Evolutionary conservation across 257 asterid genomes (phyloP).

Genomic region (Salvia hispanica): DNA sequence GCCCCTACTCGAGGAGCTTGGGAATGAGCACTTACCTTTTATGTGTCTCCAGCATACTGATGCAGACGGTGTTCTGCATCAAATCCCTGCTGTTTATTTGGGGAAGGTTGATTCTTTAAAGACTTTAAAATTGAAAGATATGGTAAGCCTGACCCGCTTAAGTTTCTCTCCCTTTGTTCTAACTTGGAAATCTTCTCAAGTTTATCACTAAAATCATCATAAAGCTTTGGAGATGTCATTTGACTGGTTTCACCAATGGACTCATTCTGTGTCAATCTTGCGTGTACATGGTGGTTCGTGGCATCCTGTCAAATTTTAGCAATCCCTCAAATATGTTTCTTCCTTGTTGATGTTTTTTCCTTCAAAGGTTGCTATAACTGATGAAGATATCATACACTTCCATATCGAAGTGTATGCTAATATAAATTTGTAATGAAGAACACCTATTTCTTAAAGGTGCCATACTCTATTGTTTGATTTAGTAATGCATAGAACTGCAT

Average conservation of each 20-base stretch:
- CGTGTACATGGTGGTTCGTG: not conserved
- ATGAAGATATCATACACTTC: not conserved
- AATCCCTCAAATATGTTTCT: not conserved
- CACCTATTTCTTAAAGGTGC: not conserved
- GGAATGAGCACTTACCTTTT: slow-evolving; percentile 77
- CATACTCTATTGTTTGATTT: slow-evolving; percentile 16
- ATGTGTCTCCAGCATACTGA: slow-evolving; percentile 74
- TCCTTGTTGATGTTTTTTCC: slow-evolving; percentile 22
- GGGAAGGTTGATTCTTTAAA: slow-evolving; percentile 77
- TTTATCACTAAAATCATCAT: slow-evolving; percentile 10
- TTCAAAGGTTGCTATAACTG: slow-evolving; percentile 16
- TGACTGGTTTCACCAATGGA: slow-evolving; percentile 9
- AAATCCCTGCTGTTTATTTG: slow-evolving; percentile 83
- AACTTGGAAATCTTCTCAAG: not conserved
- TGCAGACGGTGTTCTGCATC: slow-evolving; percentile 74
- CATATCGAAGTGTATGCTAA: slow-evolving; percentile 14
- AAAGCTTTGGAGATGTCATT: slow-evolving; percentile 19
- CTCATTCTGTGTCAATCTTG: not conserved
- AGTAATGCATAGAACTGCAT: slow-evolving; percentile 8
- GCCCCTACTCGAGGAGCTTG: slow-evolving; percentile 75
- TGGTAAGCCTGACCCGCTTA: slow-evolving; percentile 52
- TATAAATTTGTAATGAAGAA: slow-evolving; percentile 14
- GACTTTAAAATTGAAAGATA: slow-evolving; percentile 57
- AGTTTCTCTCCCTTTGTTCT: slow-evolving; percentile 19
- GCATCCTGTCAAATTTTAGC: not conserved